Conservation (phyloP, 495 filamentous ascomycete species). For the Penicillium chermesinum region DNA sequence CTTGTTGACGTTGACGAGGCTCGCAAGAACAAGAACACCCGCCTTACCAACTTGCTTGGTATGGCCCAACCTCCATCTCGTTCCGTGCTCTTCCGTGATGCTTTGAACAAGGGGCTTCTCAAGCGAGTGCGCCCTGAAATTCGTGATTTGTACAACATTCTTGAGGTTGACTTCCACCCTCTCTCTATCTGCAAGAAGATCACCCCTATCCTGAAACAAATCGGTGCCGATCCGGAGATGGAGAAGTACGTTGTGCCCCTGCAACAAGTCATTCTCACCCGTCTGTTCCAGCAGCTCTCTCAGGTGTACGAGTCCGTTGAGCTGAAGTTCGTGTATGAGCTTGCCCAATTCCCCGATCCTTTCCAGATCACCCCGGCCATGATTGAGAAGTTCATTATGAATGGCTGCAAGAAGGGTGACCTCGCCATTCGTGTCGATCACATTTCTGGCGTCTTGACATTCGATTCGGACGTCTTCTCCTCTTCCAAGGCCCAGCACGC, state of each 20-base stretch:
- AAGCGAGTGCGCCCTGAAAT: constrained; percentile 91
- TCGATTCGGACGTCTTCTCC: constrained; percentile 97
- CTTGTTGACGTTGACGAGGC: constrained; percentile 95
- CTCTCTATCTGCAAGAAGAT: constrained; percentile 99
- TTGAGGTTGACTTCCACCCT: constrained; percentile 98
- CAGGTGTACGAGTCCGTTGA: constrained; percentile 99
- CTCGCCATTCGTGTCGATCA: constrained; percentile 95
- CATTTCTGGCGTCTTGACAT: constrained; percentile 87
- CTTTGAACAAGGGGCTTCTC: constrained; percentile 86
- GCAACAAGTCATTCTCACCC: constrained; percentile 96
- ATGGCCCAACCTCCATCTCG: constrained; percentile 87
- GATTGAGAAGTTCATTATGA: constrained; percentile 99
- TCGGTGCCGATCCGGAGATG: constrained; percentile 93
- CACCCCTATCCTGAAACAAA: constrained; percentile 88
- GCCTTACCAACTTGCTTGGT: constrained; percentile 90
- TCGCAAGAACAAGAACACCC: constrained; percentile 97
- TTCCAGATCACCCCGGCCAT: constrained; percentile 88
- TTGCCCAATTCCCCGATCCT: constrained; percentile 93
- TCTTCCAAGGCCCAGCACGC: constrained; percentile 89
- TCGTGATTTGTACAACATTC: constrained; percentile 92
- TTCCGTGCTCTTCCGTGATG: constrained; percentile 89
- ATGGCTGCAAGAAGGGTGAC: constrained; percentile 99
- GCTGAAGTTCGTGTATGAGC: constrained; percentile 85
- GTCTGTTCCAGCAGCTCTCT: constrained; percentile 97
- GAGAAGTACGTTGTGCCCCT: constrained; percentile 90